Conservation (phyloP, 2,329 filamentous ascomycete genomes). For the Fusarium albidum region DNA sequence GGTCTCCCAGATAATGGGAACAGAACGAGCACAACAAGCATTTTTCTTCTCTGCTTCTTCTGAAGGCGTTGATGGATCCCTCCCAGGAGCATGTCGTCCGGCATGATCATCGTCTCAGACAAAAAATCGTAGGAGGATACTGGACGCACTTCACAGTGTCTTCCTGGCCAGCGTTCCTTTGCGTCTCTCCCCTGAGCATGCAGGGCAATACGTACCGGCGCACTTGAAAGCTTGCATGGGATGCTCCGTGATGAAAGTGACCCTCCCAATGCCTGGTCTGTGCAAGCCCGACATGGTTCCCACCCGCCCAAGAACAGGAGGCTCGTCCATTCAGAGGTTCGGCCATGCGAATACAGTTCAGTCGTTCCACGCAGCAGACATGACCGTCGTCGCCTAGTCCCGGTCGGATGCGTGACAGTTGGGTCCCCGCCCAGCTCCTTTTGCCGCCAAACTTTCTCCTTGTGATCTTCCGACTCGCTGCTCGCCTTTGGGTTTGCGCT, state of each 20-base stretch:
- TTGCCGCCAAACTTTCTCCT: slow-evolving; percentile 21
- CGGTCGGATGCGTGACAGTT: not conserved
- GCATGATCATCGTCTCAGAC: not conserved
- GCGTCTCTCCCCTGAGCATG: not conserved
- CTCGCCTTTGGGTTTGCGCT: slow-evolving; percentile 22
- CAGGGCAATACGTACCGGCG: slow-evolving; percentile 7
- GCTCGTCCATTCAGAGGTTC: not conserved
- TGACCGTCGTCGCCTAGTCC: not conserved
- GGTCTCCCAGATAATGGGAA: slow-evolving; percentile 12
- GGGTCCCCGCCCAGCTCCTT: slow-evolving; percentile 7
- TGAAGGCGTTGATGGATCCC: not conserved
- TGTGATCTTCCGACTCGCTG: slow-evolving; percentile 12
- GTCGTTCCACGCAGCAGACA: slow-evolving; percentile 5
- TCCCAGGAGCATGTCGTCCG: not conserved
- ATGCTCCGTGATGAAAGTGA: not conserved
- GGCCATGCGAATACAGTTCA: slow-evolving; percentile 5
- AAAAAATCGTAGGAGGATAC: not conserved
- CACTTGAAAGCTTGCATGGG: slow-evolving; percentile 18
- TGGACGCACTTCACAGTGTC: not conserved
- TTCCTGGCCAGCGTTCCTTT: not conserved
- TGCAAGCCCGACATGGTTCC: slow-evolving; percentile 5
- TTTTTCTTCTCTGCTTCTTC: not conserved
- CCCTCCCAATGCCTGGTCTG: not conserved
- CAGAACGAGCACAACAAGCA: not conserved
- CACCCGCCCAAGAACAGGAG: not conserved